Evolutionary conservation across 1,284 basidiomycete genomes (phyloP).

Genomic region (Ustilago bromivora): DNA sequence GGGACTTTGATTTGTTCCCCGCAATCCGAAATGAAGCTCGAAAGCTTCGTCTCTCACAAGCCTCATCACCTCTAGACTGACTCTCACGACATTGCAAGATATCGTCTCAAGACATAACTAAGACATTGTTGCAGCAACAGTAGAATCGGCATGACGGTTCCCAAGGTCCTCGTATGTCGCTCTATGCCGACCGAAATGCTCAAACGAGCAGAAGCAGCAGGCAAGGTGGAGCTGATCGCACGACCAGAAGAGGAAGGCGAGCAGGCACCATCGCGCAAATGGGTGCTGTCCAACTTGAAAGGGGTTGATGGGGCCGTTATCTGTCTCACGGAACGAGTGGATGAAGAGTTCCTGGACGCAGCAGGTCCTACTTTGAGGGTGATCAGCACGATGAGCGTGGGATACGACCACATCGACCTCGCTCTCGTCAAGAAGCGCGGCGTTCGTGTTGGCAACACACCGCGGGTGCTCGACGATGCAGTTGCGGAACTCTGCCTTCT

Average conservation of each 20-base stretch:
- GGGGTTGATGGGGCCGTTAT: slow-evolving; percentile 79
- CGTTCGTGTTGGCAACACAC: slow-evolving; percentile 88
- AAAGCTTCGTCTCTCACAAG: too few species aligned
- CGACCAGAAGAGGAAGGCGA: slow-evolving; percentile 76
- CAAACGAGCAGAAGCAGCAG: slow-evolving; percentile 23
- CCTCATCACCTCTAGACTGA: too few species aligned
- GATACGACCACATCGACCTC: slow-evolving; percentile 81
- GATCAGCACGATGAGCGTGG: slow-evolving; percentile 82
- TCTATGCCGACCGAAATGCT: slow-evolving; percentile 41
- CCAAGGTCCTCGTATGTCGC: slow-evolving; percentile 42
- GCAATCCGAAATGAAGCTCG: too few species aligned
- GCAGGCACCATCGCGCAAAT: slow-evolving; percentile 72
- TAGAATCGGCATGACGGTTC: slow-evolving; percentile 19
- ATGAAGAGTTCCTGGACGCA: slow-evolving; percentile 70
- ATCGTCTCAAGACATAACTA: too few species aligned
- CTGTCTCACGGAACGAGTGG: slow-evolving; percentile 80
- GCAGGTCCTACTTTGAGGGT: slow-evolving; percentile 76
- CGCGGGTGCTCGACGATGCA: slow-evolving; percentile 87
- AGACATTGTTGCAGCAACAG: too few species aligned
- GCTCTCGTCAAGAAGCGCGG: slow-evolving; percentile 76
- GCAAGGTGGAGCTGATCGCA: slow-evolving; percentile 72
- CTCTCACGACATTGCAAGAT: too few species aligned
- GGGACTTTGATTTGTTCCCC: too few species aligned
- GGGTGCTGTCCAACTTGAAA: slow-evolving; percentile 81
- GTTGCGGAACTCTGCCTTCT: slow-evolving; percentile 90